Conservation (phyloP, 1,284 basidiomycete genomes). For the Cryptococcus deneoformans region DNA sequence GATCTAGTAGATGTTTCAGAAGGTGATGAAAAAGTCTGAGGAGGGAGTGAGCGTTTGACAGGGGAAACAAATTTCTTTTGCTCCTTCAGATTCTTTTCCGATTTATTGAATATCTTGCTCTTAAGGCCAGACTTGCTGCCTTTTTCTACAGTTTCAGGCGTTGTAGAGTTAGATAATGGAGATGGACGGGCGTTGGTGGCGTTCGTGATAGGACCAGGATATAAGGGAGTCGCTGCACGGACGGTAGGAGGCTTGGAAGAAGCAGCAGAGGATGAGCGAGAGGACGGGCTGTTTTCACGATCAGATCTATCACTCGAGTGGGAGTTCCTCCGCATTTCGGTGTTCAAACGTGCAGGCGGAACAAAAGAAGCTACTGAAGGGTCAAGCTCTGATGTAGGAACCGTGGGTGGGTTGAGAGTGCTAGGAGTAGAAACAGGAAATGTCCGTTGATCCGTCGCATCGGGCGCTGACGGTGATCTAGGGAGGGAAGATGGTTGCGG, state of each 20-base stretch:
- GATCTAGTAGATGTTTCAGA: slow-evolving; percentile 36
- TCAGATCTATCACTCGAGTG: slow-evolving; percentile 9
- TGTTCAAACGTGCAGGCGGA: slow-evolving; percentile 18
- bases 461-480: slow-evolving; percentile 7
- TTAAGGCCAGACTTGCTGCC: slow-evolving; percentile 54
- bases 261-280: not conserved
- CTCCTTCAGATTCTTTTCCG: slow-evolving; percentile 46
- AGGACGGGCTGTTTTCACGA: slow-evolving; percentile 1
- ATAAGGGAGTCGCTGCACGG: slow-evolving; percentile 20
- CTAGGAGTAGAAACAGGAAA: not conserved
- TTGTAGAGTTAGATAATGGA: slow-evolving; percentile 15
- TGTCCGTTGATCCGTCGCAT: not conserved
- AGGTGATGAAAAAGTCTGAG: slow-evolving; percentile 19
- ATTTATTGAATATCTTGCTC: slow-evolving; percentile 67
- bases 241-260: not conserved
- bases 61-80: slow-evolving; percentile 14
- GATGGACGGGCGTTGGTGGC: slow-evolving; percentile 34
- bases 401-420: slow-evolving; percentile 1
- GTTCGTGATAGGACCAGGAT: slow-evolving; percentile 35
- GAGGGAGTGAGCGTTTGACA: slow-evolving; percentile 16
- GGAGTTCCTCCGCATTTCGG: slow-evolving; percentile 7
- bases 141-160: slow-evolving; percentile 47
- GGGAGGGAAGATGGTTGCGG: slow-evolving; percentile 2
- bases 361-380: slow-evolving; percentile 11
- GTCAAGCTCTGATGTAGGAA: not conserved